Base-by-base conservation (phyloP, 2,329 filamentous ascomycete genomes). In the Epichloe scottii region DNA sequence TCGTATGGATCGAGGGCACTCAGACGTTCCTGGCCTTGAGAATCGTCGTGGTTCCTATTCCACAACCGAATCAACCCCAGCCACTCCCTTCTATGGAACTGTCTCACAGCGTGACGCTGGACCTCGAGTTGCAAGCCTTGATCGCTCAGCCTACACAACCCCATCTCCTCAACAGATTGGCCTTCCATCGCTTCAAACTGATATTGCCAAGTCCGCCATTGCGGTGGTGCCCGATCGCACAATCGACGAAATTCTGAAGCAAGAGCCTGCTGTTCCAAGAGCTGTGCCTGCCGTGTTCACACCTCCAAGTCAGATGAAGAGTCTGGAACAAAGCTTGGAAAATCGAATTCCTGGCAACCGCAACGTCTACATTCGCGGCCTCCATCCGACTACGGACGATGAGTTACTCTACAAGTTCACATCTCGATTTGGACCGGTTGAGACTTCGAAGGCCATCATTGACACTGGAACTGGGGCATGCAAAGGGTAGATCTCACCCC, bases 381-480 rank as follows among this genome's bases (percentile, higher is more conserved):
- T 98, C 55, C 87, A 95, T 56, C 91, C 93, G 0, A 91, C 94
- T 60, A 98, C 91, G 0, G 93, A 94, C 46, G 93, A 98, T 62
- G 87, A 94, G 47, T 84, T 94, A 64, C 74, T 98, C 17, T 79
- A 86, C 60, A 76, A 77, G 42, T 97, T 93, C 70, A 85, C 91
- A 42, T 76, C 81, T 59, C 87, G 91, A 48, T 98, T 97, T 63
- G 94, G 93, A 41, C 83, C 85, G 54, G 93, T 98, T 52, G 89
- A 95, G 71, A 95, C 90, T 57, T 96, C 89, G 63, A 98, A 98
- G 76, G 93, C 94, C 14, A 98, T 98, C 70, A 95, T 98, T 62
- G 94, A 98, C 70, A 85, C 90, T 49, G 84, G 86, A 58, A 95
- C 89, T 46, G 88, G 89, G 54, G 84, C 89, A 56, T 98, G 93